Evolutionary conservation across 139 green algal genomes (phyloP), one percentile per base, ranked within the genome.

Genomic region (Diplosphaera chodatii): DNA sequence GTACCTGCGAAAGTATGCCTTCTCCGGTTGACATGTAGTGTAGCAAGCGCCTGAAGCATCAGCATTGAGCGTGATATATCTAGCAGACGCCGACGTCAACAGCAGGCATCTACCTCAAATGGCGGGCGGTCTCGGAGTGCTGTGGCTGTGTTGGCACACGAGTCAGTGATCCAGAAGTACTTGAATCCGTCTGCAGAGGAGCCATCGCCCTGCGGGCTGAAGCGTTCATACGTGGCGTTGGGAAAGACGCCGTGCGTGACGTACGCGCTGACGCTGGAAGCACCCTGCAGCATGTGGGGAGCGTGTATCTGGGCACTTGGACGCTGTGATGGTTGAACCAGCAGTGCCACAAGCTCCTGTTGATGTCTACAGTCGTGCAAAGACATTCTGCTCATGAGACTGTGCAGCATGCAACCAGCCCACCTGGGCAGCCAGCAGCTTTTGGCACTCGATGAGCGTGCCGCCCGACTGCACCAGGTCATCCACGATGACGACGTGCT

Each of bases 231-330:
- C 1, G 84, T 91, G 28, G 95, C 79, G 27, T 95, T 91, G 33
- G 95, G 95, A 76, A 99, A 99, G 5, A 99, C 95, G 66, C 91
- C 95, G 78, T 99, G 95, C 5, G 95, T 98, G 8, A 95, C 94
- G 67, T 96, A 99, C 4, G 95, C 95, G 71, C 83, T 94, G 37
- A 99, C 94, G 23, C 69, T 40, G 20, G 64, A 40, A 2, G 84
- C 84, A 23, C 84, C 84, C 70, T 85, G 74, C 32, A 74, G 15
- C 3, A 59, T 59, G 16, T 59, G 16, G 40, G 16, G 25, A 67
- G 56, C 56, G 27, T 32, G 3, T 32, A 67, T 3, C 25, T 16
- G 6, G 15, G 20, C 63, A 33, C 32, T 10, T 34, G 8, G 6
- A 66, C 10, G 27, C 6, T 32, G 29, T 8, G 63, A 16, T 15